A percentile compares a stretch with the other conserved stretches of the same genome.
Evolutionary conservation across 2,329 filamentous ascomycete genomes (phyloP).

Genomic region (Phialocephala subalpina): DNA sequence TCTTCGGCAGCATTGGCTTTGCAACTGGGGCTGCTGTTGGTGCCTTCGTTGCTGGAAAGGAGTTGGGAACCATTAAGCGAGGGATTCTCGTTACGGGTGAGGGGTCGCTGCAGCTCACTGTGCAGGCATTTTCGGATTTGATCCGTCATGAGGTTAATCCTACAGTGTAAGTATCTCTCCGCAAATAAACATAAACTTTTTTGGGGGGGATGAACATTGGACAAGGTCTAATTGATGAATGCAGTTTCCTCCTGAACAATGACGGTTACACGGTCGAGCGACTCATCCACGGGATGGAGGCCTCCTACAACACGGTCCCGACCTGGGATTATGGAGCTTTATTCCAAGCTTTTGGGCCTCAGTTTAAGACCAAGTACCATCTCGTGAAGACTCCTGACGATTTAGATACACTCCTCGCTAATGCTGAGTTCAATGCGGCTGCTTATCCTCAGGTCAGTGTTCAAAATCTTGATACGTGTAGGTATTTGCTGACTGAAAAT

Average conservation of each 20-base stretch:
- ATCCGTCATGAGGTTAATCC: conserved; percentile 57
- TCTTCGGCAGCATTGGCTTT: conserved; percentile 64
- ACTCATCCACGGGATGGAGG: conserved; percentile 60
- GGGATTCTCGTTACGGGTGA: conserved; percentile 68
- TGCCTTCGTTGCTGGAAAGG: conserved; percentile 56
- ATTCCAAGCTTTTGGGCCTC: conserved; percentile 22
- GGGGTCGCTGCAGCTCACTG: conserved; percentile 70
- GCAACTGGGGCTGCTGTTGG: conserved; percentile 65
- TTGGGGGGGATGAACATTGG: neutral
- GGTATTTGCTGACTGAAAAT: neutral
- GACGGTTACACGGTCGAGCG: conserved; percentile 66
- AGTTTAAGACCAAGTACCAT: conserved; percentile 13
- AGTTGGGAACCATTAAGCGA: conserved; percentile 37
- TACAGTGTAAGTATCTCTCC: conserved; percentile 42
- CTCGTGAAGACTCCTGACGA: conserved; percentile 15
- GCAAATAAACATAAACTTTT: neutral
- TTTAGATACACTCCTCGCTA: conserved; percentile 10
- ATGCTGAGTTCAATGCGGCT: conserved; percentile 20
- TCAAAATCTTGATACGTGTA: neutral
- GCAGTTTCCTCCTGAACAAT: conserved; percentile 60
- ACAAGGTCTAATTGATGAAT: neutral
- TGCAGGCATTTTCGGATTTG: conserved; percentile 70
- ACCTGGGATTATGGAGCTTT: conserved; percentile 44
- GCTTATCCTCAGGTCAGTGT: conserved; percentile 15
- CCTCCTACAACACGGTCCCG: conserved; percentile 59